Percentiles rank a stretch among this genome's conserved stretches.
Evolutionary conservation across 768 basidiomycete species (phyloP).

Genomic region (Sistotremastrum niveocremeum): DNA sequence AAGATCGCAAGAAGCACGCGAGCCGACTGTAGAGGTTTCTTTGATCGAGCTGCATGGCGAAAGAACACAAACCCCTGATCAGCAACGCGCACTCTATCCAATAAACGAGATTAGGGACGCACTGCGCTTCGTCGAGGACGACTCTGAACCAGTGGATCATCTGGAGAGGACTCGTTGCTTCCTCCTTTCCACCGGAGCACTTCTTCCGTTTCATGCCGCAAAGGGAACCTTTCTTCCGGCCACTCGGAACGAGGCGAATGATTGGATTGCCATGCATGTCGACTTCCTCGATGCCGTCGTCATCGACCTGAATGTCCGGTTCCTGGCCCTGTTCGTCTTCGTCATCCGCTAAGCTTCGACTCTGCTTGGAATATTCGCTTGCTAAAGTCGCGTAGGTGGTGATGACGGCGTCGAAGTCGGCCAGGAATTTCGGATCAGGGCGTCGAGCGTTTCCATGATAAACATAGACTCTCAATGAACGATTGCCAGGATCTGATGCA

Average conservation of each 20-base stretch:
- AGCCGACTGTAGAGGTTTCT: conserved; percentile 86
- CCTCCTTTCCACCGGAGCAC: conserved; percentile 27
- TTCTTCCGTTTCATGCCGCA: conserved; percentile 46
- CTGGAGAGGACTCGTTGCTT: conserved; percentile 71
- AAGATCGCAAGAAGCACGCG: conserved; percentile 89
- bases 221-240: conserved; percentile 42
- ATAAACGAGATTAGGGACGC: conserved; percentile 23
- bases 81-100: background rate
- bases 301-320: conserved; percentile 43
- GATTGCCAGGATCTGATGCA: conserved; percentile 10
- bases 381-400: conserved; percentile 95
- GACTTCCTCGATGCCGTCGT: conserved; percentile 44
- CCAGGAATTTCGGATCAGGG: conserved; percentile 74
- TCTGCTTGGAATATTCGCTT: conserved; percentile 88
- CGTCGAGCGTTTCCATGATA: conserved; percentile 89
- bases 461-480: conserved; percentile 72
- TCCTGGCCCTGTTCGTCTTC: conserved; percentile 45
- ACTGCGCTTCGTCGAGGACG: conserved; percentile 93
- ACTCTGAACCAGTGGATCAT: conserved; percentile 94
- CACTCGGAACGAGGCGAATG: conserved; percentile 36
- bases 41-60: conserved; percentile 70
- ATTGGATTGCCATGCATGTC: conserved; percentile 58
- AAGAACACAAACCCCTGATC: conserved; percentile 2
- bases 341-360: conserved; percentile 49
- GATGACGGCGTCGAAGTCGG: conserved; percentile 93